Base-by-base conservation (phyloP, 768 basidiomycete species). In the Agaricus blazei region DNA sequence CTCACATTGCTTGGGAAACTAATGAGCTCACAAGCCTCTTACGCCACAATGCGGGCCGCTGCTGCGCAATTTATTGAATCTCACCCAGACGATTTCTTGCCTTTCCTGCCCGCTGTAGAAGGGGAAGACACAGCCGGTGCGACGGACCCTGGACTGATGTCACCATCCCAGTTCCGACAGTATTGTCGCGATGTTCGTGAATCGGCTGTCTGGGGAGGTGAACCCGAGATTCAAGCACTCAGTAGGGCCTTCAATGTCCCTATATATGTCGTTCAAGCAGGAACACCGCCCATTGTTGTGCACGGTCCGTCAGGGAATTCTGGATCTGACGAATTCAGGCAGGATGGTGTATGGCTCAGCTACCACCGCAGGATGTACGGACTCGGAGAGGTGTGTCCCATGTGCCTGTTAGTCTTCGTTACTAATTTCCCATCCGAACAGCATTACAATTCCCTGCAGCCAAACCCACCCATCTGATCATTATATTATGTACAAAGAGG, bases 281-380 rank as follows among this genome's bases (percentile, higher is more conserved):
- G 85, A 0, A 78, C 76, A 27, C 95, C 94, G 2, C 77, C 85
- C 1, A 76, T 98, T 12, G 93, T 97, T n/a, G 80, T 85, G 4
- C 94, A 97, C 63, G 75, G 85, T 44, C 88, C 90, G 0, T 62
- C 67, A 36, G 76, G 70, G 44, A 60, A 65, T 12, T 59, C 68
- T 15, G 59, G 68, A 47, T 64, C 64, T 6, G 65, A 68, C 51
- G 40, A 61, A 5, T 62, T 64, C 15, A 69, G 69, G 48, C 64
- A 72, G 48, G 71, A 74, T 59, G 70, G 79, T 1, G 80, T 85
- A 5, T 75, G 86, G 46, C 88, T 94, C 64, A 97, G 94, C 64
- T 99, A 96, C 68, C 96, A 98, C 65, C 79, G 91, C 53, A 81
- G 85, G 60, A 88, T 96, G 85, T 98, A 96, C 71, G 96, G 95